phyloP scores from a whole-genome alignment of 306 rosid genomes.

The Pyrus communis region DNA sequence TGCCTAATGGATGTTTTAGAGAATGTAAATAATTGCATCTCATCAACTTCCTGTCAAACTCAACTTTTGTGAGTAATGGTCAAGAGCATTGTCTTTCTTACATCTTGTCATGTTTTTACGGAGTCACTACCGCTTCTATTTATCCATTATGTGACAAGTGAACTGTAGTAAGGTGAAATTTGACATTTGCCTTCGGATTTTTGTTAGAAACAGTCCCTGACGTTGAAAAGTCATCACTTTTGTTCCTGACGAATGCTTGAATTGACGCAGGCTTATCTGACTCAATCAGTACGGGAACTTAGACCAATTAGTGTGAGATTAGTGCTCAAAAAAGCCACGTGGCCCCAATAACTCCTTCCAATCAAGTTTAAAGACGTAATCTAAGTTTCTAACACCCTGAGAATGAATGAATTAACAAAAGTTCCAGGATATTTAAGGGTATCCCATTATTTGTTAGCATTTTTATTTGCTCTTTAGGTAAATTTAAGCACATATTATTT shows the following conservation, averaged over 20 bases:
- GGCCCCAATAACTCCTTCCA: neutral
- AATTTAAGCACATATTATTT: too few relatives aligned
- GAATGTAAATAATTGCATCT: conserved; percentile 1
- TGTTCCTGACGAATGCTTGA: too few relatives aligned
- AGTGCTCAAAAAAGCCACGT: neutral
- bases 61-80: conserved; percentile 17
- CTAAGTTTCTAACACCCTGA: neutral
- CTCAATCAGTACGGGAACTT: too few relatives aligned
- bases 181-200: neutral
- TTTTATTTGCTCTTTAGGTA: too few relatives aligned
- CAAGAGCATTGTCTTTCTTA: neutral
- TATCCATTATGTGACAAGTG: neutral
- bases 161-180: neutral
- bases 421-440: neutral
- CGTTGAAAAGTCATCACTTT: too few relatives aligned
- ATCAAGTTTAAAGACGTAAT: neutral
- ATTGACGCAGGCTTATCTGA: too few relatives aligned
- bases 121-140: neutral
- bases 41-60: conserved; percentile 12
- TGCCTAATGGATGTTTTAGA: conserved; percentile 14
- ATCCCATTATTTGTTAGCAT: too few relatives aligned
- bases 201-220: too few relatives aligned
- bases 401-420: neutral
- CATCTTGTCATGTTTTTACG: conserved; percentile 2
- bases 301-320: too few relatives aligned